These are phyloP conservation scores for Apodospora peruviana DNA, from an alignment of 495 filamentous ascomycete species.

Conservation along the genomic window DNA sequence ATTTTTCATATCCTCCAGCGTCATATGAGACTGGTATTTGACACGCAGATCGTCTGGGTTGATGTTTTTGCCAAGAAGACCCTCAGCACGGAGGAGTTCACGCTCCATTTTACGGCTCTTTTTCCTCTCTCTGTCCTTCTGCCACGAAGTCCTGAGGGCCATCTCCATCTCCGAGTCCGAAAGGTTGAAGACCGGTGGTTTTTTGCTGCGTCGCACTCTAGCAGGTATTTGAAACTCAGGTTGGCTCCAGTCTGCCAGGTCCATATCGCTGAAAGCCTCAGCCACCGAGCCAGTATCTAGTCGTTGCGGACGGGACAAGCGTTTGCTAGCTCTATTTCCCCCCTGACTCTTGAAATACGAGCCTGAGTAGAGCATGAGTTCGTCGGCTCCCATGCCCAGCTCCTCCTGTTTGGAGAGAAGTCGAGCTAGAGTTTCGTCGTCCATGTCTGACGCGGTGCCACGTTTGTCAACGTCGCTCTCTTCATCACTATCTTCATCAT, in stretches of 20 bases:
- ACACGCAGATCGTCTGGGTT: conserved; percentile 59
- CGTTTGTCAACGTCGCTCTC: too few species aligned
- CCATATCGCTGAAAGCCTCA: conserved; percentile 71
- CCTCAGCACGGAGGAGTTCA: conserved; percentile 69
- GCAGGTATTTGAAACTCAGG: conserved; percentile 47
- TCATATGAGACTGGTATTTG: conserved; percentile 72
- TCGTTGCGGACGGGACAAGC: conserved; percentile 11
- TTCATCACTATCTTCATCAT: conserved; percentile 29
- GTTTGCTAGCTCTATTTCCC: background rate
- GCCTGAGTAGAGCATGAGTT: conserved; percentile 52
- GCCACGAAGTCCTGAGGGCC: conserved; percentile 57
- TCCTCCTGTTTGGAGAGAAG: conserved; percentile 63
- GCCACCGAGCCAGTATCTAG: conserved; percentile 59
- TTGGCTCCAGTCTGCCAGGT: conserved; percentile 77
- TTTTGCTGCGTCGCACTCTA: conserved; percentile 52
- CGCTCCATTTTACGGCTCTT: conserved; percentile 70
- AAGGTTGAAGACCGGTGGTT: conserved; percentile 45
- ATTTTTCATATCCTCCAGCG: conserved; percentile 59
- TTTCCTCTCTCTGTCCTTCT: conserved; percentile 78
- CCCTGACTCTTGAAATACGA: conserved; percentile 2
- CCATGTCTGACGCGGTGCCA: conserved; percentile 31
- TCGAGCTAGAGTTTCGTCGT: conserved; percentile 55
- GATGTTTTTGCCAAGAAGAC: conserved; percentile 64
- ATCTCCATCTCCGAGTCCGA: conserved; percentile 72
- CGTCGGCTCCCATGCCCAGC: conserved; percentile 52